Evolutionary conservation across 169 alveolate genomes (phyloP).

Genomic region (Ichthyophthirius multifiliis): DNA sequence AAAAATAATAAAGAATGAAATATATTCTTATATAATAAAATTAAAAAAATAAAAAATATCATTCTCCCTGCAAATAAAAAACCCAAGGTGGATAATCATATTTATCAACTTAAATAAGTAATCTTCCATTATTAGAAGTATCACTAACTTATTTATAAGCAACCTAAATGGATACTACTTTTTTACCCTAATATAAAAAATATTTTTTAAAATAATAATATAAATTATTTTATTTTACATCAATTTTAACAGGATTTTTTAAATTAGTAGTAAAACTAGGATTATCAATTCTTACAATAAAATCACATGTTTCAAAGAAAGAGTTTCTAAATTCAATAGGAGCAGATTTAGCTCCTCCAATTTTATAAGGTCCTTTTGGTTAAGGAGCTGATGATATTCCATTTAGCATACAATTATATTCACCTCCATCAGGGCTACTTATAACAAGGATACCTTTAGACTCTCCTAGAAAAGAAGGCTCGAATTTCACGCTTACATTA

Average conservation of each 20-base stretch:
- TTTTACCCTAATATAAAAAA: conserved; percentile 47
- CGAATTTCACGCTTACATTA: conserved; percentile 73
- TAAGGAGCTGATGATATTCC: conserved; percentile 82
- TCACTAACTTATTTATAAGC: conserved; percentile 55
- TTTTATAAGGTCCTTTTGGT: conserved; percentile 75
- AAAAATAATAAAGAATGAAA: too few species aligned
- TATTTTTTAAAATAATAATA: too few species aligned
- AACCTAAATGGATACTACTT: conserved; percentile 44
- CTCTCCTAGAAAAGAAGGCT: conserved; percentile 80
- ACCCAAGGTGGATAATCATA: conserved; percentile 28
- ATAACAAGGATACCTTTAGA: conserved; percentile 75
- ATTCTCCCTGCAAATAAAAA: conserved; percentile 55
- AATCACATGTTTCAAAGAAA: conserved; percentile 79
- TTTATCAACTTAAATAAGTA: conserved; percentile 48
- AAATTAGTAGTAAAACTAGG: conserved; percentile 81
- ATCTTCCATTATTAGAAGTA: conserved; percentile 66
- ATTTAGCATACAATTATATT: conserved; percentile 76
- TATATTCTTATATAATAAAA: too few species aligned
- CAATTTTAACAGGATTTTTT: conserved; percentile 78
- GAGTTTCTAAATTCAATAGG: conserved; percentile 85
- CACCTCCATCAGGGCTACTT: conserved; percentile 82
- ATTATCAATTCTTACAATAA: conserved; percentile 79
- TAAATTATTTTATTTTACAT: conserved; percentile 24
- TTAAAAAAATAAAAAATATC: too few species aligned
- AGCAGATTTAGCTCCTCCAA: conserved; percentile 75